Conservation (phyloP, 2,329 filamentous ascomycete genomes). For the Cercospora zeae-maydis region DNA sequence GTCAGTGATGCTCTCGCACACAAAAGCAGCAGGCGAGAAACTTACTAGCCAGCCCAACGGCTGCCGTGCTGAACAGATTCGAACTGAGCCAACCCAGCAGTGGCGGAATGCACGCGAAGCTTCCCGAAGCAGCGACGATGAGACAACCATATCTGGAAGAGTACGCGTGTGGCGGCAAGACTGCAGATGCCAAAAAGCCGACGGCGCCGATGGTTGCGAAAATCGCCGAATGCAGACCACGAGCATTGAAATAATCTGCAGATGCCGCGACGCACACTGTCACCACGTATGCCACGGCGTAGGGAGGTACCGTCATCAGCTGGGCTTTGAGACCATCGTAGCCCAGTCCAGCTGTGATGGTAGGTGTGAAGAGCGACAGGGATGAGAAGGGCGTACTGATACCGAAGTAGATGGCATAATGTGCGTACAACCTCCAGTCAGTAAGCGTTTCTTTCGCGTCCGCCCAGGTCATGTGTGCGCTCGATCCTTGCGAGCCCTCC, state of each 20-base stretch:
- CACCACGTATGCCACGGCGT: constrained; percentile 43
- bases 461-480: constrained; percentile 46
- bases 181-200: constrained; percentile 61
- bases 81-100: constrained; percentile 68
- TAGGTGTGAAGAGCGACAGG: constrained; percentile 30
- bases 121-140: constrained; percentile 63
- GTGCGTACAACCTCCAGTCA: constrained; percentile 52
- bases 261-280: constrained; percentile 49
- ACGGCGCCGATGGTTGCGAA: constrained; percentile 51
- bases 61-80: constrained; percentile 63
- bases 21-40: not conserved
- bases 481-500: constrained; percentile 43
- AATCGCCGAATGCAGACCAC: constrained; percentile 51
- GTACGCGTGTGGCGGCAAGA: constrained; percentile 60
- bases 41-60: constrained; percentile 61
- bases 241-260: constrained; percentile 60
- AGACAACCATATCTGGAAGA: constrained; percentile 64
- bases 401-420: constrained; percentile 52
- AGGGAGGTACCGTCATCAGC: constrained; percentile 36
- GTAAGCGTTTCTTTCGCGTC: constrained; percentile 48
- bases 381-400: constrained; percentile 38
- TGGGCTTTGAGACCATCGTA: constrained; percentile 52
- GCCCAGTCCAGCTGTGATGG: constrained; percentile 61
- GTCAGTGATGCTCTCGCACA: not conserved
- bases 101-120: constrained; percentile 66